These are phyloP conservation scores for Spergularia bocconei DNA, from an alignment of 148 eudicot species.

Conservation along the genomic window DNA sequence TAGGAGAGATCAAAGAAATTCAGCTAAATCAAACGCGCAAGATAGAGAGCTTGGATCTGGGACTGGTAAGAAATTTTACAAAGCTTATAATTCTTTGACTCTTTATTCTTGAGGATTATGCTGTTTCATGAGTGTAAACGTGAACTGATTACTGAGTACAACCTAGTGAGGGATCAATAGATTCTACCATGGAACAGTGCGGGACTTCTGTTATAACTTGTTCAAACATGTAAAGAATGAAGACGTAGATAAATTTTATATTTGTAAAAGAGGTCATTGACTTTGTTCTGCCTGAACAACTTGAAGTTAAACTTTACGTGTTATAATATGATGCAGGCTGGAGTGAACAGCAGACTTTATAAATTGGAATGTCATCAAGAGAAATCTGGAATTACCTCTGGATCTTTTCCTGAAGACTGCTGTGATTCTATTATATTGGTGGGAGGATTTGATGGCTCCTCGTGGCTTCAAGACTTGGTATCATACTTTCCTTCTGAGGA, in stretches of 20 bases:
- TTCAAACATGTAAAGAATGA: not conserved
- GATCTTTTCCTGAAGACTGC: not conserved
- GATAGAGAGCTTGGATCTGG: constrained; percentile 44
- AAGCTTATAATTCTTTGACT: not conserved
- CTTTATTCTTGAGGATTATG: not conserved
- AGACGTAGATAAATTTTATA: not conserved
- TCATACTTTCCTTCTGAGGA: constrained; percentile 44
- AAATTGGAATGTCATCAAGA: constrained; percentile 28
- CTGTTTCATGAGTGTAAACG: not conserved
- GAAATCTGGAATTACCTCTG: constrained; percentile 2
- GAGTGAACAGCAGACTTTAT: constrained; percentile 39
- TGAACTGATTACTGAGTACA: not conserved
- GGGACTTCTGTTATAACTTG: not conserved
- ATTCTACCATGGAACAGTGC: too few relatives aligned
- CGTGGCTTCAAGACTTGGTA: constrained; percentile 48
- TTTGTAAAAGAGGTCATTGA: not conserved
- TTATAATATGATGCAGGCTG: constrained; percentile 35
- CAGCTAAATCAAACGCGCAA: constrained; percentile 40
- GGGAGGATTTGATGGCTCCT: constrained; percentile 65
- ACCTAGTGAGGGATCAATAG: too few relatives aligned
- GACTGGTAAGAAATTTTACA: constrained; percentile 43
- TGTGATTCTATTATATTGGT: constrained; percentile 37
- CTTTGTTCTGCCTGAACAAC: not conserved
- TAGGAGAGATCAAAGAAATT: constrained; percentile 44
- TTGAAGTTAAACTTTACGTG: not conserved